Base-by-base conservation (phyloP, 129 eudicot genomes). In the Mikania micrantha region DNA sequence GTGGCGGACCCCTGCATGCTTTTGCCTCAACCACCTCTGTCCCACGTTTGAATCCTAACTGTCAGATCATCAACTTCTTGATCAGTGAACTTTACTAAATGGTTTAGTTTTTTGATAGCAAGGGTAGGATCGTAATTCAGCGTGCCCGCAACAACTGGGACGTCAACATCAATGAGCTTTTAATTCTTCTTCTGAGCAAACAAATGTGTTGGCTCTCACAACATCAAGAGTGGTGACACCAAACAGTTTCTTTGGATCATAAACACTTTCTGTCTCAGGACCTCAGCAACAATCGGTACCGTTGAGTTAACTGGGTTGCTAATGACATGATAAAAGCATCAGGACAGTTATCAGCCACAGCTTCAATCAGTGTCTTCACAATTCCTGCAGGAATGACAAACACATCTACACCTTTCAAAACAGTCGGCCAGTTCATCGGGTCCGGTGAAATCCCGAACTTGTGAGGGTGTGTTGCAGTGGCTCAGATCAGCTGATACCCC, bases 1-100 rank as follows among this genome's bases (percentile, higher is more conserved):
- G 97, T 90, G 48, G 96, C 95, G 5, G 97, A 90, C n/a, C 41
- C 97, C 97, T 5, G 90, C 95, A n/a, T 10, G 96, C 96, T 66
- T 90, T 90, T 0, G 97, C 97, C 82, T 90, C 95, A 9, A 90
- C 97, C 47, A 90, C 97, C 61, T 90, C 95, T 0, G 91, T 90
- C 22, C 97, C 97, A 2, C 95, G 86, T 90, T 65, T 90, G 97
- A 60, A 86, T 90, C 81, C 91, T 90, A 45, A 78, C 82, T 1
- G 97, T 90, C 24, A 90, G 88, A 74, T 86, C 86, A 16, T 84
- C 45, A 64, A 86, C 91, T 74, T 90, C 96, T 49, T 86, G 85
- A 53, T 84, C 85, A 0, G 80, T 77, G 59, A 90, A 90, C 28
- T 64, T 57, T 40, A 84, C 90, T 0, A n/a, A 90, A 84, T 9